These are phyloP conservation scores for Agrostemma githago DNA, from an alignment of 148 eudicot species.

Conservation along the genomic window DNA sequence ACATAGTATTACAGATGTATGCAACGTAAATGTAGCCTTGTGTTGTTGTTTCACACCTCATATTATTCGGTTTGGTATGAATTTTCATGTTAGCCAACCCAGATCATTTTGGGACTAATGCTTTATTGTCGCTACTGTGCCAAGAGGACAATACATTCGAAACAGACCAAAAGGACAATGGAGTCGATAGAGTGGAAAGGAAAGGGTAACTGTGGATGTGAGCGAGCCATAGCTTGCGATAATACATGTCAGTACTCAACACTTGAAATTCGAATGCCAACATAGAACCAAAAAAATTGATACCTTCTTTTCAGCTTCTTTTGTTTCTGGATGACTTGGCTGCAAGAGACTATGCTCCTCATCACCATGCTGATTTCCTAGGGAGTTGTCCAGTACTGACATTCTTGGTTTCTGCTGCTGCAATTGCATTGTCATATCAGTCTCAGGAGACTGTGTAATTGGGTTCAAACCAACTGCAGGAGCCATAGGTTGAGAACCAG, in stretches of 20 bases:
- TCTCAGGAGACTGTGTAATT: conserved; percentile 42
- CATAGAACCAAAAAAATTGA: neutral
- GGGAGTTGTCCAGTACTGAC: conserved; percentile 39
- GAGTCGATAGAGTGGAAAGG: neutral
- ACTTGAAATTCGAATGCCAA: conserved; percentile 10
- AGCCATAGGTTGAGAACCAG: conserved; percentile 42
- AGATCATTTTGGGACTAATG: neutral
- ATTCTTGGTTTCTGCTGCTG: conserved; percentile 48
- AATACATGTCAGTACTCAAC: neutral
- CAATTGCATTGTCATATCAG: conserved; percentile 42
- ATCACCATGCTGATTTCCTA: conserved; percentile 37
- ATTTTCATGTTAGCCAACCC: neutral
- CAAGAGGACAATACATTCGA: neutral
- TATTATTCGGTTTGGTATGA: neutral
- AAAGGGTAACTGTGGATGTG: neutral
- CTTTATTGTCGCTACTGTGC: neutral
- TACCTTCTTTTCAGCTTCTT: conserved; percentile 62
- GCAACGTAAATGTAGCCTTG: neutral
- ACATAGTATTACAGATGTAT: neutral
- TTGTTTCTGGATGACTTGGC: conserved; percentile 33
- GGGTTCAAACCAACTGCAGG: conserved; percentile 62
- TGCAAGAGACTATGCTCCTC: conserved; percentile 44
- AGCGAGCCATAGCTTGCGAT: neutral
- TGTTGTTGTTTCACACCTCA: neutral
- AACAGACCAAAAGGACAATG: neutral